Conservation (phyloP, 768 basidiomycete species). For the Trametes coccinea region DNA sequence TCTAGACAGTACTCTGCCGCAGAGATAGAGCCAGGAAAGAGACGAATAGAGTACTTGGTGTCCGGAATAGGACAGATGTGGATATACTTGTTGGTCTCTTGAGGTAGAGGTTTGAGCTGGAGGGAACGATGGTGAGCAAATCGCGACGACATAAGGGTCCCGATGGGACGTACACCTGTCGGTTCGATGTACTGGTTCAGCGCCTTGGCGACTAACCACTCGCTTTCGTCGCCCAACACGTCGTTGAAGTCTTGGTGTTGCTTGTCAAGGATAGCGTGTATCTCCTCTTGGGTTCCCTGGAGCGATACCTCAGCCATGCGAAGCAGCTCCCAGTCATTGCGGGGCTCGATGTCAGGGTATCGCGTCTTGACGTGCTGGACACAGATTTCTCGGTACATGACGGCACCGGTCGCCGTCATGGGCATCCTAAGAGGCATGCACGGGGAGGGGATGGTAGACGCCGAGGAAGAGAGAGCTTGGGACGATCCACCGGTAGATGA, state of each 20-base stretch:
- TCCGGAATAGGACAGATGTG: background rate
- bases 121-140: background rate
- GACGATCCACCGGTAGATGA: background rate
- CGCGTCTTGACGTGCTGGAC: background rate
- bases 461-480: background rate
- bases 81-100: background rate
- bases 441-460: background rate
- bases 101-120: background rate
- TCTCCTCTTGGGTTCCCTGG: background rate
- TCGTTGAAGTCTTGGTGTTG: background rate
- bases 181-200: background rate
- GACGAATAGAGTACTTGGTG: background rate
- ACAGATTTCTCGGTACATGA: background rate
- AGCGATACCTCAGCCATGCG: background rate
- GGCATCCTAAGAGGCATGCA: background rate
- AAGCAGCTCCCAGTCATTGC: background rate
- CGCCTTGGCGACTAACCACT: background rate
- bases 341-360: background rate
- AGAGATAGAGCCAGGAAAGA: background rate
- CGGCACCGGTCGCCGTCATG: background rate
- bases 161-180: background rate
- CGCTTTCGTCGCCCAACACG: background rate
- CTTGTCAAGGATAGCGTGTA: background rate
- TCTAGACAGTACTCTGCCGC: background rate
- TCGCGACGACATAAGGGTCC: background rate